A percentile compares a stretch with the other conserved stretches of the same genome.
Evolutionary conservation across 306 rosid genomes (phyloP).

Genomic region (Glycine latifolia): DNA sequence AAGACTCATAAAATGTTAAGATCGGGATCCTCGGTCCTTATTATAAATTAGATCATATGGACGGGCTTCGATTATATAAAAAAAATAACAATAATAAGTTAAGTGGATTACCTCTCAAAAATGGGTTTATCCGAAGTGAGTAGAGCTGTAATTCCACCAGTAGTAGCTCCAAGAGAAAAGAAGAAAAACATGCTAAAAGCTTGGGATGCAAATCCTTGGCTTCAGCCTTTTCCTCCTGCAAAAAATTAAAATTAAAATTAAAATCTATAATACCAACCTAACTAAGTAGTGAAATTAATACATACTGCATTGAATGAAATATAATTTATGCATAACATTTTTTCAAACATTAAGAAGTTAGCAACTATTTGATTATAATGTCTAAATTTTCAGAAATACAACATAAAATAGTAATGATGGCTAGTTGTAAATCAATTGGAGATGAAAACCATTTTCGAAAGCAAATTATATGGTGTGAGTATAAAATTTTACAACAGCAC

Average conservation of each 20-base stretch:
- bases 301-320: constrained; percentile 14
- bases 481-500: not conserved
- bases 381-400: constrained; percentile 27
- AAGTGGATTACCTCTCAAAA: constrained; percentile 64
- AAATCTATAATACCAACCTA: no score
- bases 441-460: constrained; percentile 14
- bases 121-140: constrained; percentile 90
- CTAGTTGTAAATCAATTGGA: constrained; percentile 23
- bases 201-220: constrained; percentile 98
- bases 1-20: no score
- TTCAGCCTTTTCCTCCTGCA: constrained; percentile 84
- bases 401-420: constrained; percentile 7
- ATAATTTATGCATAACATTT: constrained; percentile 10
- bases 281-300: not conserved
- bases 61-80: no score
- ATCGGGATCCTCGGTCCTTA: no score
- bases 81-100: no score
- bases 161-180: constrained; percentile 92
- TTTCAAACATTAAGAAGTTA: constrained; percentile 11
- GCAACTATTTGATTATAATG: not conserved
- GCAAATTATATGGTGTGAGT: not conserved
- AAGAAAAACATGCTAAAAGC: constrained; percentile 97
- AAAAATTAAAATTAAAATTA: not conserved
- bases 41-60: no score
- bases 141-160: constrained; percentile 87